Evolutionary conservation across 805 yeast genomes (phyloP).

Genomic region (Ogataea philodendri): DNA sequence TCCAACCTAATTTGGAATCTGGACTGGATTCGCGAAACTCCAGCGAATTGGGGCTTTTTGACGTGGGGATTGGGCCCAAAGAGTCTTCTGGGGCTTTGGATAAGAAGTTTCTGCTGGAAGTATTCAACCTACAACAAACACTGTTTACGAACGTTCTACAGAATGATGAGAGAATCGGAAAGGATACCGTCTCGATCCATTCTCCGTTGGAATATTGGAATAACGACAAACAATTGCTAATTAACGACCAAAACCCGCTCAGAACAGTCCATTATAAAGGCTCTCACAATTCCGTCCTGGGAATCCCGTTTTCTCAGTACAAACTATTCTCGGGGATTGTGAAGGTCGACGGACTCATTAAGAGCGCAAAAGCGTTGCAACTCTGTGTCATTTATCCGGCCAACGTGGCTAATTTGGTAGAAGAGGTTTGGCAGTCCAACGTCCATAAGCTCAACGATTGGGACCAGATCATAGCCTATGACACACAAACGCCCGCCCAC

Average conservation of each 20-base stretch:
- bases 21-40: too few species aligned
- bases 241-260: slow-evolving; percentile 35
- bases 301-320: slow-evolving; percentile 27
- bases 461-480: slow-evolving; percentile 5
- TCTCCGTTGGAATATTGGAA: slow-evolving; percentile 48
- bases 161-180: slow-evolving; percentile 20
- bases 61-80: neutral
- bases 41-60: neutral
- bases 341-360: slow-evolving; percentile 43
- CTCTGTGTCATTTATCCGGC: slow-evolving; percentile 34
- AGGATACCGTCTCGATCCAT: slow-evolving; percentile 27
- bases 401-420: slow-evolving; percentile 17
- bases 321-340: slow-evolving; percentile 39
- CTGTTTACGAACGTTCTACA: slow-evolving; percentile 23
- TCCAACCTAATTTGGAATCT: slow-evolving; percentile 26
- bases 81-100: slow-evolving; percentile 32
- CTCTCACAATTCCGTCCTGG: slow-evolving; percentile 21
- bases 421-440: slow-evolving; percentile 34
- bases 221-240: slow-evolving; percentile 29
- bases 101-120: slow-evolving; percentile 37
- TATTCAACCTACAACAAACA: slow-evolving; percentile 34
- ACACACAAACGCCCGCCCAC: slow-evolving; percentile 8
- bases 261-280: slow-evolving; percentile 39
- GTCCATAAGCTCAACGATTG: slow-evolving; percentile 21
- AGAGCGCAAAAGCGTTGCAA: slow-evolving; percentile 40